Percentiles rank a stretch among this genome's conserved stretches.
phyloP scores from a whole-genome alignment of 345 rosid genomes.

The Aurinia saxatilis region DNA sequence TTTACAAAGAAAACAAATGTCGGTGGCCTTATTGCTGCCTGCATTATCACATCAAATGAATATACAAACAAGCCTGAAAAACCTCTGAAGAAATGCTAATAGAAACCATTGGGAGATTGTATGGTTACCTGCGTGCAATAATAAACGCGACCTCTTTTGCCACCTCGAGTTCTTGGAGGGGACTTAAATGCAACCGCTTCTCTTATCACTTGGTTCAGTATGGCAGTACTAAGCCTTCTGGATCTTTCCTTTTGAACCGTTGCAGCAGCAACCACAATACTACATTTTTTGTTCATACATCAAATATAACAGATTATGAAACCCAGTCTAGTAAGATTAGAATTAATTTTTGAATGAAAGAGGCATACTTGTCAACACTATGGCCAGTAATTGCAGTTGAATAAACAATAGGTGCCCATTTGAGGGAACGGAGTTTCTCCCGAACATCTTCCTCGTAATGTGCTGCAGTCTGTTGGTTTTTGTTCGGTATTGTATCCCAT shows the following conservation, averaged over 20 bases:
- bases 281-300: conserved; percentile 20
- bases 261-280: conserved; percentile 73
- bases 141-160: conserved; percentile 82
- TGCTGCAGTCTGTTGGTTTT: conserved; percentile 69
- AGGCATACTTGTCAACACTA: conserved; percentile 76
- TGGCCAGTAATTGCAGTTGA: conserved; percentile 85
- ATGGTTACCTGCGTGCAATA: conserved; percentile 79
- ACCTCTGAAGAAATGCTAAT: neutral
- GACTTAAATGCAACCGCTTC: conserved; percentile 90
- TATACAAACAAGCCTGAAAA: neutral
- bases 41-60: conserved; percentile 20
- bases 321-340: neutral
- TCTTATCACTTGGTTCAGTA: conserved; percentile 70
- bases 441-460: conserved; percentile 86
- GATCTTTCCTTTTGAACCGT: conserved; percentile 86
- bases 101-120: neutral
- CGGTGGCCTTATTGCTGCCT: conserved; percentile 98
- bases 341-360: neutral
- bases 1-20: conserved; percentile 94
- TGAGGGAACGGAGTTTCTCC: conserved; percentile 78
- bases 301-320: neutral
- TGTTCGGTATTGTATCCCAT: conserved; percentile 96
- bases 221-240: conserved; percentile 79
- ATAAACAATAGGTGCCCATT: conserved; percentile 94
- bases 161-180: conserved; percentile 90